Conservation (phyloP, 2,329 filamentous ascomycete species). For the Xylogone sp. region DNA sequence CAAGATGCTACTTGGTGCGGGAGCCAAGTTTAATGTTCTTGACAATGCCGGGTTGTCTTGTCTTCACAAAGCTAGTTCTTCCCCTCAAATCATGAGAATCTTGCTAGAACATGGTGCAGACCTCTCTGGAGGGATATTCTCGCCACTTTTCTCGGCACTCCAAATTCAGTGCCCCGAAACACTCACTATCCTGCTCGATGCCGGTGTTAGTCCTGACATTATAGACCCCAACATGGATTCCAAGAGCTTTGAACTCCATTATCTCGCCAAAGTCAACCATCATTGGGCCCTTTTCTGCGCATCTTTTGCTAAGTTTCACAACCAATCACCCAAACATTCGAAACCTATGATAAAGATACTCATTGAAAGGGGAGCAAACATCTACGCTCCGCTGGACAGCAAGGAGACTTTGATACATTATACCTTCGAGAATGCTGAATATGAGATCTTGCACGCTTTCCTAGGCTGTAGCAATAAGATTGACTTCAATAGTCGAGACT, state of each 20-base stretch:
- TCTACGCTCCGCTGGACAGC: constrained; percentile 8
- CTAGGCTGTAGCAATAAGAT: constrained; percentile 11
- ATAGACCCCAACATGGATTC: background rate
- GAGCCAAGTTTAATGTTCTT: constrained; percentile 11
- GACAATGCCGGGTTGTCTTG: constrained; percentile 8
- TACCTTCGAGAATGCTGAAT: constrained; percentile 10
- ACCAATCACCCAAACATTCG: constrained; percentile 3
- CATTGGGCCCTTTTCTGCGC: constrained; percentile 9
- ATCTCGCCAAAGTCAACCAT: constrained; percentile 2
- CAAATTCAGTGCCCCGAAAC: constrained; percentile 7
- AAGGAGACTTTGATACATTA: constrained; percentile 10
- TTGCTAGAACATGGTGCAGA: constrained; percentile 10
- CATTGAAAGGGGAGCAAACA: constrained; percentile 12
- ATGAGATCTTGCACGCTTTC: constrained; percentile 8
- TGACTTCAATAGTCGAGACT: constrained; percentile 18
- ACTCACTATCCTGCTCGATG: constrained; percentile 10
- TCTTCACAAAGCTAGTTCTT: constrained; percentile 13
- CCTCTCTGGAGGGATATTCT: constrained; percentile 9
- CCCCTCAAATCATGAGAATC: constrained; percentile 9
- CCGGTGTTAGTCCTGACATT: constrained; percentile 7
- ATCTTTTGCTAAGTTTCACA: constrained; percentile 8
- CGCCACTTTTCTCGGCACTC: constrained; percentile 11
- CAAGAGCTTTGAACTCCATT: constrained; percentile 1
- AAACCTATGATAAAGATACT: constrained; percentile 10
- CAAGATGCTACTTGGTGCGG: constrained; percentile 10